Evolutionary conservation across 257 asterid species (phyloP), one percentile per base, ranked within the genome.

Genomic region (Solanum etuberosum): DNA sequence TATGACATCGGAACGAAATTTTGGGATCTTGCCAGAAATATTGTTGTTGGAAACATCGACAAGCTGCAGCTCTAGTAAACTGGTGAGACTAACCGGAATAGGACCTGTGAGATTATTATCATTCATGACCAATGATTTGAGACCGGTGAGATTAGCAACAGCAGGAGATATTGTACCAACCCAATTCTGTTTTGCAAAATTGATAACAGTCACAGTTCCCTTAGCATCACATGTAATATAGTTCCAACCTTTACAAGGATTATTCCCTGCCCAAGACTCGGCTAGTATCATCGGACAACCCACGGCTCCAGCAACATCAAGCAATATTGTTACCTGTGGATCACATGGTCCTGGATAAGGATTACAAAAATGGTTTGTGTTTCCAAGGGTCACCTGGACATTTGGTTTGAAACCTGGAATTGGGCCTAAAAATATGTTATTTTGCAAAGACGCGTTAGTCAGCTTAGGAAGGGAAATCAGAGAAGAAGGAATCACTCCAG

Each of bases 11-110:
- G 92, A 59, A 42, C 90, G 23, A 82, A 95, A 97, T 0, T 46
- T 16, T 0, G 99, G 99, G 21, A 95, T 27, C 90, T 91, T 88
- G 0, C 99, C 99, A 1, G 98, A 94, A 83, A 97, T 74, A 65
- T 94, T 94, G 86, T 97, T 97, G 93, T 97, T 94, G 34, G 98
- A 88, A 85, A 95, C 81, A 89, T 97, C 98, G 20, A 97, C 92
- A 88, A 87, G 78, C 86, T 89, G 91, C 35, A 97, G 94, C 25
- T 88, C 89, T 74, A 46, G 85, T 65, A 95, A 89, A 37, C 63
- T 84, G 25, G 98, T 88, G 85, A 95, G 89, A 70, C 90, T 89
- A 43, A 21, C 35, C 5, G 99, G 99, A 85, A 97, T 93, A 34
- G 91, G 46, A 7, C 99, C 98, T 14, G 88, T 90, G 25, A 97